Conservation (phyloP, 305 asterid species). For the Solanum hybrid region DNA sequence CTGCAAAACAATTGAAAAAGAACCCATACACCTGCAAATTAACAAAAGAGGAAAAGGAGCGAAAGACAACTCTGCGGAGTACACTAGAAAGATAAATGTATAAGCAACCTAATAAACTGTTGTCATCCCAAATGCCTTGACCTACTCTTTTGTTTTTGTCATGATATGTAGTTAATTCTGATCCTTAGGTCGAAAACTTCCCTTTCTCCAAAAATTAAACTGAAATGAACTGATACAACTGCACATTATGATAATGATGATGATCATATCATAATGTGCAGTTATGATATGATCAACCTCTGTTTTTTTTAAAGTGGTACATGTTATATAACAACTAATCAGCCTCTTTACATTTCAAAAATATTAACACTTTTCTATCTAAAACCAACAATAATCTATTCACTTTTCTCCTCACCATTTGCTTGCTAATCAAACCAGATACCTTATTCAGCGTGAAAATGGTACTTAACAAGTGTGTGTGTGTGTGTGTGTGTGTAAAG, state of each 20-base stretch:
- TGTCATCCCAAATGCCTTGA: background rate
- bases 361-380: background rate
- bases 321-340: background rate
- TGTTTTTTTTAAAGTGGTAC: background rate
- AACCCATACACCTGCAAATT: background rate
- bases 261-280: too few relatives aligned
- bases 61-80: background rate
- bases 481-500: background rate
- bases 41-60: background rate
- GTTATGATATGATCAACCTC: background rate
- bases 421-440: background rate
- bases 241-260: background rate
- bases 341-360: background rate
- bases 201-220: background rate
- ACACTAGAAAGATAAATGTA: background rate
- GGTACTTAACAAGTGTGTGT: background rate
- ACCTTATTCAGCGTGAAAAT: background rate
- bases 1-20: slow-evolving; percentile 25
- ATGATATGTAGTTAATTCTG: background rate
- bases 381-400: background rate
- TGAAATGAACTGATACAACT: background rate
- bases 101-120: background rate
- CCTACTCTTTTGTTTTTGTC: background rate
- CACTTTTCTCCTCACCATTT: background rate
- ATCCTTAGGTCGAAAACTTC: background rate